Percentiles rank a stretch among this genome's conserved stretches.
Evolutionary conservation across 192 early-diverging fungal species (phyloP).

Genomic region (Umbelopsis sp.): DNA sequence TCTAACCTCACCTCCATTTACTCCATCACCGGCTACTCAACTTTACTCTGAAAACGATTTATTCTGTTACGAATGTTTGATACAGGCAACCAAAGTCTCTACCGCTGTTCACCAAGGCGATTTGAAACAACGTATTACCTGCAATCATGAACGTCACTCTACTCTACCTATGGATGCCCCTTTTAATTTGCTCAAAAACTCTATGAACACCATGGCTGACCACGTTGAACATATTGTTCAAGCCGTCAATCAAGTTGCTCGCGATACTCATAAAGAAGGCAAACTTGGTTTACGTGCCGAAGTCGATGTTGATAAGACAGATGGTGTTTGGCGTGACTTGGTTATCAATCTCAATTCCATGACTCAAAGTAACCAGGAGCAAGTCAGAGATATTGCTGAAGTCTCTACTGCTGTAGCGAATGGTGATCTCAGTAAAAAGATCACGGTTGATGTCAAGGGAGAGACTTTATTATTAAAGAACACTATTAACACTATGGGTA

Average conservation of each 20-base stretch:
- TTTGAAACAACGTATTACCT: conserved; percentile 45
- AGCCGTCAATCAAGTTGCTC: conserved; percentile 69
- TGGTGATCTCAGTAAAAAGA: conserved; percentile 72
- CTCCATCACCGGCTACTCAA: conserved; percentile 21
- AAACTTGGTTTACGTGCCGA: conserved; percentile 69
- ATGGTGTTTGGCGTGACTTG: conserved; percentile 60
- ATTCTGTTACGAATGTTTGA: conserved; percentile 50
- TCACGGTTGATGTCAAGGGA: conserved; percentile 67
- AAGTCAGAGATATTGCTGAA: conserved; percentile 68
- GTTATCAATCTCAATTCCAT: conserved; percentile 59
- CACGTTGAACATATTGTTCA: conserved; percentile 55
- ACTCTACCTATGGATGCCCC: conserved; percentile 22
- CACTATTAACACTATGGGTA: conserved; percentile 78
- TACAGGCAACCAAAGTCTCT: conserved; percentile 48
- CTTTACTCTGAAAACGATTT: conserved; percentile 29
- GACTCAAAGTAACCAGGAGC: conserved; percentile 54
- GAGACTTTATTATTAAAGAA: conserved; percentile 76
- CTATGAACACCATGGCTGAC: conserved; percentile 65
- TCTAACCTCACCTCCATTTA: conserved; percentile 21
- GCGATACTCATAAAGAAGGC: conserved; percentile 72
- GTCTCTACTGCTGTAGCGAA: conserved; percentile 70
- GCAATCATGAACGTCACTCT: conserved; percentile 32
- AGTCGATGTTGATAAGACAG: conserved; percentile 43
- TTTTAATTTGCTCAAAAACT: conserved; percentile 46
- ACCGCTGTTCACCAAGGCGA: conserved; percentile 50